These are phyloP conservation scores for Rhodomyrtus psidioides DNA, from an alignment of 441 rosid genomes.

Conservation along the genomic window DNA sequence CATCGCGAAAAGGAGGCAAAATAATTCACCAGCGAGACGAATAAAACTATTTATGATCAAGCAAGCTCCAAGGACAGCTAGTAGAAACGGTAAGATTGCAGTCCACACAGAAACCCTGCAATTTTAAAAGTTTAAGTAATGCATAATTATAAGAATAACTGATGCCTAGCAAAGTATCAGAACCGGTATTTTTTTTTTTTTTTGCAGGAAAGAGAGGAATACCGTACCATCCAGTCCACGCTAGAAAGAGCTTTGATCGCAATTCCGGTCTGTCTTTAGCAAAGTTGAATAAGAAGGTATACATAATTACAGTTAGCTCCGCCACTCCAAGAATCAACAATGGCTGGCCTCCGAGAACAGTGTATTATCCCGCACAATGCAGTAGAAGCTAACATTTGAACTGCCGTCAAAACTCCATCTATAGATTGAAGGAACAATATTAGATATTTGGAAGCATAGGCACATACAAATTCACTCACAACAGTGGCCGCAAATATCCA, in stretches of 20 bases:
- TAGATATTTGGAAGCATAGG: not conserved
- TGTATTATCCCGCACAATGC: slow-evolving; percentile 63
- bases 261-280: slow-evolving; percentile 48
- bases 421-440: not conserved
- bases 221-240: slow-evolving; percentile 61
- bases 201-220: not conserved
- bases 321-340: slow-evolving; percentile 69
- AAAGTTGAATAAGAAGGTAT: slow-evolving; percentile 65
- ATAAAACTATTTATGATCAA: slow-evolving; percentile 59
- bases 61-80: slow-evolving; percentile 60
- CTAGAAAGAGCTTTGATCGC: slow-evolving; percentile 52
- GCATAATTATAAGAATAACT: not conserved
- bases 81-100: slow-evolving; percentile 39
- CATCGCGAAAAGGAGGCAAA: not conserved
- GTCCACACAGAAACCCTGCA: slow-evolving; percentile 71
- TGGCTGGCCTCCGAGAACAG: slow-evolving; percentile 56
- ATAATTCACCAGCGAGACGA: slow-evolving; percentile 56
- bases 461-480: not conserved
- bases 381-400: slow-evolving; percentile 59
- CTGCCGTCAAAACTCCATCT: slow-evolving; percentile 60
- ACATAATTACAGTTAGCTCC: slow-evolving; percentile 73
- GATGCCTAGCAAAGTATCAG: not conserved
- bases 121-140: not conserved
- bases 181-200: too few species aligned
- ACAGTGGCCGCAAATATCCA: slow-evolving; percentile 2